Conservation (phyloP, 768 basidiomycete genomes). For the Mycena belliarum region DNA sequence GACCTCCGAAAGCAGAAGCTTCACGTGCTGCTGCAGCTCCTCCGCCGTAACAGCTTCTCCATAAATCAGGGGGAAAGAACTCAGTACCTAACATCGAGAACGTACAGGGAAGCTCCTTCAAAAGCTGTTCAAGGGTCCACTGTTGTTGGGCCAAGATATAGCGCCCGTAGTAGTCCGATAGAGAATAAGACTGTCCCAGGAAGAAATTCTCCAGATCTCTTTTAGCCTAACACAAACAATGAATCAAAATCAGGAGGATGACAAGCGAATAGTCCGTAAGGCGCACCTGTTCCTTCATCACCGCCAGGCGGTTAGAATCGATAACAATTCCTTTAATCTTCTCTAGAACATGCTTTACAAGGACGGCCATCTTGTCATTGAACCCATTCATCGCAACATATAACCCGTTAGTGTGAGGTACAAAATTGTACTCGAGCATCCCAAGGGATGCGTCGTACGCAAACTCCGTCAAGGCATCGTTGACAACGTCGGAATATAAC, state of each 20-base stretch:
- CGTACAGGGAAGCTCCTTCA: slow-evolving; percentile 71
- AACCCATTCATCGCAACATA: slow-evolving; percentile 77
- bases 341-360: slow-evolving; percentile 71
- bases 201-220: slow-evolving; percentile 86
- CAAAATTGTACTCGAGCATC: slow-evolving; percentile 75
- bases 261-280: not conserved
- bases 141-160: slow-evolving; percentile 71
- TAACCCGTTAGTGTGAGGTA: slow-evolving; percentile 64
- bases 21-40: slow-evolving; percentile 66
- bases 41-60: slow-evolving; percentile 65
- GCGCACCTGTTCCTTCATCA: slow-evolving; percentile 82
- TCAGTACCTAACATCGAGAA: not conserved
- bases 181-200: slow-evolving; percentile 77
- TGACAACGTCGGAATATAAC: slow-evolving; percentile 81
- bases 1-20: slow-evolving; percentile 59
- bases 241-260: slow-evolving; percentile 3
- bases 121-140: slow-evolving; percentile 77
- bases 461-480: slow-evolving; percentile 87
- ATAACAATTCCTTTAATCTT: slow-evolving; percentile 66
- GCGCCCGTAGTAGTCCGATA: slow-evolving; percentile 75
- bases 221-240: slow-evolving; percentile 50
- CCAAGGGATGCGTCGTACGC: slow-evolving; percentile 93
- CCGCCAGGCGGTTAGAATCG: slow-evolving; percentile 68
- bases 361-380: slow-evolving; percentile 84
- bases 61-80: not conserved